Conservation (phyloP, 2,329 filamentous ascomycete species). For the Ustulina deusta region DNA sequence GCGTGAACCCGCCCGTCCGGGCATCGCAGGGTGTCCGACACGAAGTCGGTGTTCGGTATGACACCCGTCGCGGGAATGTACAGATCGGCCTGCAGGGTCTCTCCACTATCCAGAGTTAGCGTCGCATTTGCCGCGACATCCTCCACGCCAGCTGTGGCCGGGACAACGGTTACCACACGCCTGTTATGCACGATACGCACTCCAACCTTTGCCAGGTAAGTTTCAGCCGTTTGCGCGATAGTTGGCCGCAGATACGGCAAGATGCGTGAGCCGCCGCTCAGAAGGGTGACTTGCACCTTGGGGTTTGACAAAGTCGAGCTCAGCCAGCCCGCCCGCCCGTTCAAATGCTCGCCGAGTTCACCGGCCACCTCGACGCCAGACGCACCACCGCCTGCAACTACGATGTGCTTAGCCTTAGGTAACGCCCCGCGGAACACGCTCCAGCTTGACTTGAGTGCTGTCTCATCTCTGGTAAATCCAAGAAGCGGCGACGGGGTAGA, state of each 20-base stretch:
- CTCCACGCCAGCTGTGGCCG: conserved; percentile 48
- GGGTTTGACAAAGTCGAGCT: conserved; percentile 49
- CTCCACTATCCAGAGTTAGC: conserved; percentile 56
- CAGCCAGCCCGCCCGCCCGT: conserved; percentile 58
- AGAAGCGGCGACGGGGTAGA: conserved; percentile 60
- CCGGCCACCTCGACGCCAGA: conserved; percentile 61
- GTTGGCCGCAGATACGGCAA: conserved; percentile 56
- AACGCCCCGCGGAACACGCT: conserved; percentile 55
- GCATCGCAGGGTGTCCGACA: conserved; percentile 49
- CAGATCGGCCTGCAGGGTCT: conserved; percentile 57
- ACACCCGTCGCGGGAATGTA: conserved; percentile 62
- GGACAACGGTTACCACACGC: conserved; percentile 52
- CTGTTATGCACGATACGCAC: conserved; percentile 60
- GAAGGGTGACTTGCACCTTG: conserved; percentile 59
- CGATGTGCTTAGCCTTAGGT: conserved; percentile 55
- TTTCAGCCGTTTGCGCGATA: conserved; percentile 57
- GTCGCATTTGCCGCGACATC: conserved; percentile 48
- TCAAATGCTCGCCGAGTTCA: conserved; percentile 64
- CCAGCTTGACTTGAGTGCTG: conserved; percentile 53
- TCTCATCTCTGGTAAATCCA: conserved; percentile 54
- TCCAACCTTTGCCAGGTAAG: conserved; percentile 57
- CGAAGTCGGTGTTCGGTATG: conserved; percentile 56
- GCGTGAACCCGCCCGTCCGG: conserved; percentile 55
- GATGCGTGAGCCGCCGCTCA: conserved; percentile 55
- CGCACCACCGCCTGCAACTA: conserved; percentile 60